Conservation (phyloP, 768 basidiomycete genomes). For the Wakefieldia striispora region DNA sequence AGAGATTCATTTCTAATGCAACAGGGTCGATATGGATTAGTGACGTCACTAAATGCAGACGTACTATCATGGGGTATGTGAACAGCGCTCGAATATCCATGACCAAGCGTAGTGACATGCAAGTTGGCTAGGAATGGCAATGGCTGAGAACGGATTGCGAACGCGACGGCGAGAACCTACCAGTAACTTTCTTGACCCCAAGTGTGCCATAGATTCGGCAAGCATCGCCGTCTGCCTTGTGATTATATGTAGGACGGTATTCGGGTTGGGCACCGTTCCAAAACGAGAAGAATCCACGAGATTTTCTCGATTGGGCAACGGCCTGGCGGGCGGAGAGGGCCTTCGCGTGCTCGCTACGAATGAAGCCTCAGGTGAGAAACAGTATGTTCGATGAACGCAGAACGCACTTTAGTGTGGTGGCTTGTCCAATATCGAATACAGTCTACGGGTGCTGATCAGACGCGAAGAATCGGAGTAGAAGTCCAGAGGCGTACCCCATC, state of each 20-base stretch:
- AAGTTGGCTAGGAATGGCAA: conserved; percentile 62
- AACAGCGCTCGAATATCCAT: conserved; percentile 85
- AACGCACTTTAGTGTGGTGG: conserved; percentile 61
- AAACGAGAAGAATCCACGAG: conserved; percentile 70
- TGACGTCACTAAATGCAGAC: conserved; percentile 29
- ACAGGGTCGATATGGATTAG: background rate
- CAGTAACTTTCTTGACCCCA: conserved; percentile 85
- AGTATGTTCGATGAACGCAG: background rate
- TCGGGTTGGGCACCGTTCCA: conserved; percentile 40
- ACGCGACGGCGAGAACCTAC: conserved; percentile 33
- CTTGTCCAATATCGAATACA: conserved; percentile 78
- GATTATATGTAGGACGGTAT: conserved; percentile 74
- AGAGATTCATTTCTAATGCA: conserved; percentile 85
- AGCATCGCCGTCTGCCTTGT: conserved; percentile 65
- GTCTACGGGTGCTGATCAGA: conserved; percentile 43
- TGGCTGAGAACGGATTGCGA: background rate
- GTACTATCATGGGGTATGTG: conserved; percentile 85
- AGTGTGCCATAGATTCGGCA: conserved; percentile 87
- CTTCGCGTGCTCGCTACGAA: conserved; percentile 56
- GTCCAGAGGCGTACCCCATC: conserved; percentile 64
- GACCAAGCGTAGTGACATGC: conserved; percentile 92
- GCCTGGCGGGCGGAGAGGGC: conserved; percentile 69
- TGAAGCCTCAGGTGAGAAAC: background rate
- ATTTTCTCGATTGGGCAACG: conserved; percentile 68
- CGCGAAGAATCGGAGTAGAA: background rate